A percentile compares a stretch with the other conserved stretches of the same genome.
Evolutionary conservation across 2,329 filamentous ascomycete genomes (phyloP).

Genomic region (Colletotrichum tanaceti): DNA sequence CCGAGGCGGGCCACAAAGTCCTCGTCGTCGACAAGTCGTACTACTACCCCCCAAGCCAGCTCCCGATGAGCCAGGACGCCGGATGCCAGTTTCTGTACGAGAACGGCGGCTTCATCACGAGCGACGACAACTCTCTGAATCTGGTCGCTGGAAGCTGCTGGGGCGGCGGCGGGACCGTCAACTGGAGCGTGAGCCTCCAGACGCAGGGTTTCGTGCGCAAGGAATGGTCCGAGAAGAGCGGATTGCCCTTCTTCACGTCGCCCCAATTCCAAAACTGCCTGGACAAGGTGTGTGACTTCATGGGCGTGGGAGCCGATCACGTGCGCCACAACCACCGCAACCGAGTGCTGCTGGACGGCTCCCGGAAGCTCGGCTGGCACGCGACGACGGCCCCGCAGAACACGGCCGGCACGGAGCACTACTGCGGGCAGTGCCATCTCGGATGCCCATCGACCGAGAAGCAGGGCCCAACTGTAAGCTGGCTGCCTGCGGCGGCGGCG

Average conservation of each 20-base stretch:
- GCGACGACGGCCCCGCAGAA: slow-evolving; percentile 82
- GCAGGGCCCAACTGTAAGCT: slow-evolving; percentile 80
- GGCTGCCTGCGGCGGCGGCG: slow-evolving; percentile 81
- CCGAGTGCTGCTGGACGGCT: slow-evolving; percentile 77
- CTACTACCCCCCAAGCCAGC: slow-evolving; percentile 76
- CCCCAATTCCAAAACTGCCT: slow-evolving; percentile 80
- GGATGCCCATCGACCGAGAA: slow-evolving; percentile 78
- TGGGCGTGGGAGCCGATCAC: slow-evolving; percentile 76
- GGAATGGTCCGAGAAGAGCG: slow-evolving; percentile 78
- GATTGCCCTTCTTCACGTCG: slow-evolving; percentile 79
- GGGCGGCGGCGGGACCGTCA: slow-evolving; percentile 89
- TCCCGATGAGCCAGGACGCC: slow-evolving; percentile 77
- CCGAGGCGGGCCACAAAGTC: slow-evolving; percentile 80
- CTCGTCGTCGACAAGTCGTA: slow-evolving; percentile 87
- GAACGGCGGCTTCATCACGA: slow-evolving; percentile 67
- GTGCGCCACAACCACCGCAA: slow-evolving; percentile 82
- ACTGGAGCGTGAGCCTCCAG: slow-evolving; percentile 77
- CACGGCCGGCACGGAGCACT: slow-evolving; percentile 77
- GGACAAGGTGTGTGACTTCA: slow-evolving; percentile 80
- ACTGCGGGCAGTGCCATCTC: slow-evolving; percentile 74
- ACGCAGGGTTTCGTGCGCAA: slow-evolving; percentile 81
- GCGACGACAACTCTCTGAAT: slow-evolving; percentile 68
- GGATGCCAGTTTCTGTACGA: slow-evolving; percentile 76
- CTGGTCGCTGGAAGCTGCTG: slow-evolving; percentile 78
- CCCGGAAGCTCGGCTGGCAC: slow-evolving; percentile 77